Base-by-base conservation (phyloP, 1,284 basidiomycete species). In the Neotropicomus parvogracilis region DNA sequence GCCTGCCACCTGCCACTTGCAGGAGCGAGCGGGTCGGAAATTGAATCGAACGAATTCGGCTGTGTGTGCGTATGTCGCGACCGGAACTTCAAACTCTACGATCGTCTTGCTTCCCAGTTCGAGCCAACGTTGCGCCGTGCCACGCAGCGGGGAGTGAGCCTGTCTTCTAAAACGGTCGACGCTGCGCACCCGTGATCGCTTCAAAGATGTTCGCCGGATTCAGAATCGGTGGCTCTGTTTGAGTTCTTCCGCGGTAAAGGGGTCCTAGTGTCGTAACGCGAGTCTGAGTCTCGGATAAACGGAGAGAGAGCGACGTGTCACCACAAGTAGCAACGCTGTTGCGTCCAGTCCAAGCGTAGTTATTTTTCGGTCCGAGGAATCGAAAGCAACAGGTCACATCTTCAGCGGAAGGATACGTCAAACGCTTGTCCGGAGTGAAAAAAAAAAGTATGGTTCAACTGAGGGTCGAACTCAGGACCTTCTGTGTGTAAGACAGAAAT, bases 401-500 rank as follows among this genome's bases (percentile, higher is more conserved):
- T n/a, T n/a, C n/a, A n/a, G n/a, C n/a, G n/a, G n/a, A n/a, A n/a
- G n/a, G n/a, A n/a, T n/a, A n/a, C n/a, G n/a, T n/a, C n/a, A n/a
- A n/a, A n/a, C n/a, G n/a, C n/a, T n/a, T n/a, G n/a, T n/a, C n/a
- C n/a, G n/a, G n/a, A n/a, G n/a, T n/a, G n/a, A n/a, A n/a, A n/a
- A n/a, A 42, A 49, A 57, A 55, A 56, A 50, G 56, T 44, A 37
- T 78, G 76, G 73, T 61, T 73, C 73, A 77, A 74, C 71, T 75
- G 74, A 75, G 77, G 76, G 69, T 78, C 77, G 77, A 79, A 79
- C 77, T 75, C 75, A 75, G 72, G 75, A 79, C 77, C 76, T 77
- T 78, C 76, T 78, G 76, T 75, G 77, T 72, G 75, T 78, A 75
- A 78, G 72, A 74, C 76, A 77, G 74, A 78, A 73, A 77, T 72